phyloP scores from a whole-genome alignment of 257 asterid genomes.

The Solanum appendiculatum region DNA sequence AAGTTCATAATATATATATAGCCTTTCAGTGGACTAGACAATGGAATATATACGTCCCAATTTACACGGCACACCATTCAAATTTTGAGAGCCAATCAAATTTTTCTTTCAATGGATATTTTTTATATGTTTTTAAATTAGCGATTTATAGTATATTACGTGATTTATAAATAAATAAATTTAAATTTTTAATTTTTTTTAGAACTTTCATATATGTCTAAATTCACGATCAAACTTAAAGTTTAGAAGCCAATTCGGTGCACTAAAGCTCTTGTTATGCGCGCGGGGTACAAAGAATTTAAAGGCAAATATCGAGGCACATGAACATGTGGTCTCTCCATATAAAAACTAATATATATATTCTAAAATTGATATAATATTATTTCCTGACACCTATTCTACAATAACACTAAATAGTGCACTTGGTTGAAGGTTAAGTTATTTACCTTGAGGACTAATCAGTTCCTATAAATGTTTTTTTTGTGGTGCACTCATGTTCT shows the following conservation, averaged over 20 bases:
- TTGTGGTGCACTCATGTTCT: accelerated
- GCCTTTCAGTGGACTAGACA: not conserved
- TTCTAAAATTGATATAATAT: not conserved
- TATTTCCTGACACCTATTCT: not conserved
- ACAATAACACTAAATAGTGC: not conserved
- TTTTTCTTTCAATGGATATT: too few species aligned
- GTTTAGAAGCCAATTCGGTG: accelerated
- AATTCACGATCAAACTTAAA: not conserved
- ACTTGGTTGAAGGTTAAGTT: not conserved
- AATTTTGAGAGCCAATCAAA: not conserved
- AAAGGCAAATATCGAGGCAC: not conserved
- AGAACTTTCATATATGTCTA: not conserved
- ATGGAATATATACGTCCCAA: not conserved
- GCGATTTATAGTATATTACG: too few species aligned
- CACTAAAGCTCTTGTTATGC: not conserved
- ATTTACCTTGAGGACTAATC: not conserved
- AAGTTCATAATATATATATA: not conserved
- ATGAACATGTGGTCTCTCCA: not conserved
- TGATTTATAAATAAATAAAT: too few species aligned
- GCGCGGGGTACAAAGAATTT: accelerated
- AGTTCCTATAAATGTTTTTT: too few species aligned
- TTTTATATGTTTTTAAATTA: too few species aligned
- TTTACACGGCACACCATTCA: too few species aligned
- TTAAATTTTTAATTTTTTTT: too few species aligned
- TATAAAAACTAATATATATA: too few species aligned